Evolutionary conservation across 2,329 filamentous ascomycete genomes (phyloP), one percentile per base, ranked within the genome.

Genomic region (Xylariales sp.): DNA sequence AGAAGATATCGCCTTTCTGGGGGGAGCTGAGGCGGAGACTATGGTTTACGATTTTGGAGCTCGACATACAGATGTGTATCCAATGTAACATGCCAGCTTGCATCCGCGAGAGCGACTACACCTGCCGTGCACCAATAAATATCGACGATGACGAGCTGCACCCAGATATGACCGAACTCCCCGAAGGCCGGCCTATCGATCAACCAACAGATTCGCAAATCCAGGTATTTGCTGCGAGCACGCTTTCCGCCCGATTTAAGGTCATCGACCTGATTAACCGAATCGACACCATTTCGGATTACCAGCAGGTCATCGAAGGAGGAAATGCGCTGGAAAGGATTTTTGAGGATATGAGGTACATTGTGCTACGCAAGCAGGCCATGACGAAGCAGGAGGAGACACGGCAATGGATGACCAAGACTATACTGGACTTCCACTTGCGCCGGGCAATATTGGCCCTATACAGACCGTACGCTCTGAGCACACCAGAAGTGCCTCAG

Each of bases 11-110:
- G 5, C 61, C 70, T 0, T 78, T 75, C 47, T 62, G 68, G 30
- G 67, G 66, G n/a, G 74, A 78, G 53, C 63, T 70, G 43, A 60
- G 74, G 23, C 63, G 74, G n/a, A 65, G 70, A 41, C 51, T 78
- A 17, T 78, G 74, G 74, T 76, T 67, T 35, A 74, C 72, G 4
- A 69, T 78, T 28, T 56, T 76, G 25, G 74, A 78, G 44, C 69
- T 78, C 56, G 74, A 78, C 46, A 56, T 77, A 24, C 72, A 76
- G 45, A 63, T 74, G 29, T 74, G 74, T 1, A 63, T 76, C 33
- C 65, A 69, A 16, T 69, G 68, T 50, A 72, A 69, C 45, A 55
- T 78, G 37, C 74, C 74, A 1, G 70, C 64, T 29, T 58, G 71
- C 12, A 62, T 77, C 5, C 65, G 72, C 3, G 69, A 74, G 6